phyloP scores from a whole-genome alignment of 1,284 basidiomycete genomes.

The Neotropicomus parvogracilis region DNA sequence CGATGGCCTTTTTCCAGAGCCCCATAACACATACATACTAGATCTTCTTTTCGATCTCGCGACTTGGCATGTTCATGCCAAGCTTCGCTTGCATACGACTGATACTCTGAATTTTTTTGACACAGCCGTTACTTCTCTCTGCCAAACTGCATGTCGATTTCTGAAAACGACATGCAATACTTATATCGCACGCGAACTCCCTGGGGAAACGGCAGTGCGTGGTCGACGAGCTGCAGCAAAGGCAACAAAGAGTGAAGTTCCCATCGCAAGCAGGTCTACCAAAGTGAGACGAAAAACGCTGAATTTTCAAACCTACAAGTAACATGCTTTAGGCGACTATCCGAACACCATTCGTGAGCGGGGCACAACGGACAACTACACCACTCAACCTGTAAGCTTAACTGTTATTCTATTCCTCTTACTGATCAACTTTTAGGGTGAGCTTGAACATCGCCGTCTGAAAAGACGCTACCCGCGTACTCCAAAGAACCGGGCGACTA shows the following conservation, averaged over 20 bases:
- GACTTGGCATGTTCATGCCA: slow-evolving; percentile 36
- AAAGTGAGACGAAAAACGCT: no score
- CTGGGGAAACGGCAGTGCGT: not conserved
- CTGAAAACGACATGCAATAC: not conserved
- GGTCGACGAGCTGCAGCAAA: not conserved
- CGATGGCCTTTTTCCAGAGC: slow-evolving; percentile 31
- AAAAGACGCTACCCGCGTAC: slow-evolving; percentile 2
- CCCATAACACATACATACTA: slow-evolving; percentile 25
- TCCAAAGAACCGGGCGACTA: no score
- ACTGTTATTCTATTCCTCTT: not conserved
- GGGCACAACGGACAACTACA: slow-evolving; percentile 22
- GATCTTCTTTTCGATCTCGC: slow-evolving; percentile 12
- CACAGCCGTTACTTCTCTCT: not conserved
- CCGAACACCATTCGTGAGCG: not conserved
- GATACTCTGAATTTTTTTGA: not conserved
- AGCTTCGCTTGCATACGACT: slow-evolving; percentile 8
- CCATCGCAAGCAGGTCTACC: no score
- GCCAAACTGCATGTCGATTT: not conserved
- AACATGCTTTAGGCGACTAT: not conserved
- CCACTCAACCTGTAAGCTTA: slow-evolving; percentile 30
- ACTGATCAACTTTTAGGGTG: slow-evolving; percentile 5
- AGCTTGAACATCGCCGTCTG: slow-evolving; percentile 9
- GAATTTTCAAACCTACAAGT: slow-evolving; percentile 17
- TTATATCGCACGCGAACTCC: not conserved
- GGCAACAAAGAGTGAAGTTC: no score